These are phyloP conservation scores for Leishmania tarentolae DNA, from an alignment of 208 protist genomes.

Conservation along the genomic window DNA sequence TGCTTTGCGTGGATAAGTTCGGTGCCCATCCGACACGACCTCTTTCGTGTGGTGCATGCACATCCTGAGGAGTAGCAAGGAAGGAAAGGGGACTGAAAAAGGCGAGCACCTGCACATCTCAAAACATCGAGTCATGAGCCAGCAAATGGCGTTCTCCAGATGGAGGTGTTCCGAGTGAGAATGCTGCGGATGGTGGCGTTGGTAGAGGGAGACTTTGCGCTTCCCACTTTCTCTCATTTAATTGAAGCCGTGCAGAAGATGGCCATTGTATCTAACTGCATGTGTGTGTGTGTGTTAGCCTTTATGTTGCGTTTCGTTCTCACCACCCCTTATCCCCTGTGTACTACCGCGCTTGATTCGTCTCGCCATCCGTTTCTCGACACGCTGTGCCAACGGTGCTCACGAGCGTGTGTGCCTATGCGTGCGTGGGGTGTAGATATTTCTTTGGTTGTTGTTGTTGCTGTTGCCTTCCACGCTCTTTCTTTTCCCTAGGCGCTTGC, in stretches of 20 bases:
- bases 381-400: background rate
- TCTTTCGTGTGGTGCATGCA: background rate
- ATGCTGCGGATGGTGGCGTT: background rate
- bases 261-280: background rate
- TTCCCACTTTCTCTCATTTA: background rate
- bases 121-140: background rate
- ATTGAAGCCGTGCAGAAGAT: background rate
- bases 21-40: background rate
- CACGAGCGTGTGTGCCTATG: background rate
- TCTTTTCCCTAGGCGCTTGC: too few relatives aligned
- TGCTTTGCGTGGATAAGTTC: background rate
- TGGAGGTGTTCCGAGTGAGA: background rate
- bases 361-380: background rate
- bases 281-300: background rate
- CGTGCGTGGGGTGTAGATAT: background rate
- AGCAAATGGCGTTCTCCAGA: background rate
- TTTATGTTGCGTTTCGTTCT: too few relatives aligned
- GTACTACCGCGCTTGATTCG: background rate
- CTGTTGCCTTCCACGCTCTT: too few relatives aligned
- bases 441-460: too few relatives aligned
- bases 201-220: background rate
- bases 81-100: background rate
- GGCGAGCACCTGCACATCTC: background rate
- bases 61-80: background rate
- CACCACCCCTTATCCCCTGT: background rate